Evolutionary conservation across 139 green algal genomes (phyloP).

Genomic region (Axilococcus clingmanii): DNA sequence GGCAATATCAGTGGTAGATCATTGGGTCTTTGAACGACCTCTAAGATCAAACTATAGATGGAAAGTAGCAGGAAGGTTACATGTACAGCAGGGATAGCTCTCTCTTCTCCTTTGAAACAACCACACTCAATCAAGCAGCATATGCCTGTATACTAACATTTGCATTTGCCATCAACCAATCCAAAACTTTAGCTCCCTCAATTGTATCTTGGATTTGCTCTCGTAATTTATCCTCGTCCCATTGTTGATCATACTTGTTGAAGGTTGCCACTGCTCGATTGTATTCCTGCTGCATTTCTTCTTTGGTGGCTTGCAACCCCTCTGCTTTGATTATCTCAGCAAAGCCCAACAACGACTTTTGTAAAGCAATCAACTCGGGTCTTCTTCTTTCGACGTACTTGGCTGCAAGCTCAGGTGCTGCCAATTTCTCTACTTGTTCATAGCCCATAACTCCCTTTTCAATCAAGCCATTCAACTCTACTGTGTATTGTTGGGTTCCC

Average conservation of each 20-base stretch:
- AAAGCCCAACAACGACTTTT: slow-evolving; percentile 21
- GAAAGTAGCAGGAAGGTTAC: slow-evolving; percentile 19
- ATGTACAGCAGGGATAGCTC: neutral
- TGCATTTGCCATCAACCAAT: slow-evolving; percentile 27
- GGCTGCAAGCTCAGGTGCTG: slow-evolving; percentile 13
- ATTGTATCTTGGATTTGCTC: slow-evolving; percentile 27
- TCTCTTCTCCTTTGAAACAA: neutral
- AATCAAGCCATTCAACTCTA: slow-evolving; percentile 19
- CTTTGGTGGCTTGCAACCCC: slow-evolving; percentile 11
- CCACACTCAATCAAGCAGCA: neutral
- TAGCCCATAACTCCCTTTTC: slow-evolving; percentile 22
- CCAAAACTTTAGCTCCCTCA: slow-evolving; percentile 13
- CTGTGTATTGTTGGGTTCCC: slow-evolving; percentile 34
- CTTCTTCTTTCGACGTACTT: slow-evolving; percentile 10
- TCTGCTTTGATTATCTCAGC: slow-evolving; percentile 25
- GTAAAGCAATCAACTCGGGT: slow-evolving; percentile 16
- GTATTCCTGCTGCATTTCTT: slow-evolving; percentile 11
- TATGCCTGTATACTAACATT: slow-evolving; percentile 7
- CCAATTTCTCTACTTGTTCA: slow-evolving; percentile 36
- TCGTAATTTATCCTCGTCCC: slow-evolving; percentile 23
- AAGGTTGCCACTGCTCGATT: neutral
- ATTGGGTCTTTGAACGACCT: slow-evolving; percentile 40
- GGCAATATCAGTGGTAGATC: slow-evolving; percentile 25
- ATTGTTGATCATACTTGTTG: slow-evolving; percentile 11
- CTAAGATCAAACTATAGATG: slow-evolving; percentile 17